A percentile compares a stretch with the other conserved stretches of the same genome.
Conservation (phyloP, 1,284 basidiomycete genomes). For the Cutaneotrichosporon dermatis region DNA sequence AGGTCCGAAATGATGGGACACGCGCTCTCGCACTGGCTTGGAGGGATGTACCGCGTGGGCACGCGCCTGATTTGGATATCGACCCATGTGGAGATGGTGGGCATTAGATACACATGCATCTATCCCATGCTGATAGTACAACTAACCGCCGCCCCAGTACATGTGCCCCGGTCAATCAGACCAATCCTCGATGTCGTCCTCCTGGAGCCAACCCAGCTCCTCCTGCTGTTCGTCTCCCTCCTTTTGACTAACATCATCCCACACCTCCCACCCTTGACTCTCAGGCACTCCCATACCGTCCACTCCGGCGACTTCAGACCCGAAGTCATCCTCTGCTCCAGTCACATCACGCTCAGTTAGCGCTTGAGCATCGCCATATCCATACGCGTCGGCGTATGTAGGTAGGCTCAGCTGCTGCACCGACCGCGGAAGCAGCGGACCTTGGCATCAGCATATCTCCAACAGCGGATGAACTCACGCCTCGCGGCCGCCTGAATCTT, state of each 20-base stretch:
- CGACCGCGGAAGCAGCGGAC: slow-evolving; percentile 30
- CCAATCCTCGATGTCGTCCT: slow-evolving; percentile 22
- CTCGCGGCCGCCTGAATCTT: slow-evolving; percentile 35
- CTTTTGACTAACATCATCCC: slow-evolving; percentile 4
- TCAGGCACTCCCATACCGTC: slow-evolving; percentile 20
- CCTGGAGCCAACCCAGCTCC: slow-evolving; percentile 13
- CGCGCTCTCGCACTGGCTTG: too few relatives aligned
- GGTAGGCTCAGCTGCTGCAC: slow-evolving; percentile 30
- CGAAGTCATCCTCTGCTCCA: slow-evolving; percentile 4
- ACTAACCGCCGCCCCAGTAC: too few relatives aligned
- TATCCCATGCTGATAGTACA: too few relatives aligned
- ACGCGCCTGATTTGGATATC: neutral
- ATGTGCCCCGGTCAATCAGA: neutral
- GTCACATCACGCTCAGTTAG: slow-evolving; percentile 2
- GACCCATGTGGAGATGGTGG: neutral
- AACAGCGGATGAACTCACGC: neutral
- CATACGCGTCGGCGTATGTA: slow-evolving; percentile 7
- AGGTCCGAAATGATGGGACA: too few relatives aligned
- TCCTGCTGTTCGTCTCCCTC: neutral
- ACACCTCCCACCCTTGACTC: slow-evolving; percentile 9
- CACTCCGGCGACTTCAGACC: slow-evolving; percentile 10
- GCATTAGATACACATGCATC: too few relatives aligned
- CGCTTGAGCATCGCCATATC: neutral
- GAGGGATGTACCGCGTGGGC: too few relatives aligned
- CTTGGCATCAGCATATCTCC: slow-evolving; percentile 15